These are phyloP conservation scores for Hymenoscyphus linearis DNA, from an alignment of 2,329 filamentous ascomycete genomes.

Conservation along the genomic window DNA sequence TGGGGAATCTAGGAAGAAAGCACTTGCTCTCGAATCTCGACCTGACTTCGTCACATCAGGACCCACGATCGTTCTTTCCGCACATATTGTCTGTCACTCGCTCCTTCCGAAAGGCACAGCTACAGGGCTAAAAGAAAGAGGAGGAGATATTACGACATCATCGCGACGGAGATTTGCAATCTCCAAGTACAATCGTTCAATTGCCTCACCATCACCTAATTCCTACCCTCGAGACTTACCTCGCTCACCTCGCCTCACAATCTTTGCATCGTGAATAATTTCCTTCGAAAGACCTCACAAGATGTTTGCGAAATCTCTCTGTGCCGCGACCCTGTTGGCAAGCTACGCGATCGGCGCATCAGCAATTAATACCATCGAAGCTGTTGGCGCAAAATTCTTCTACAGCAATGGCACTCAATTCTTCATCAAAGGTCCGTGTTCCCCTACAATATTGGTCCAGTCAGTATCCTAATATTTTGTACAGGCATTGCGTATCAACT, in stretches of 20 bases:
- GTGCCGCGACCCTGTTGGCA: constrained; percentile 22
- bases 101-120: not conserved
- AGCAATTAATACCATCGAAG: constrained; percentile 42
- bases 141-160: not conserved
- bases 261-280: not conserved
- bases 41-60: not conserved
- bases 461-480: constrained; percentile 13
- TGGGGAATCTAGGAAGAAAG: not conserved
- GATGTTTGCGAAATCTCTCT: constrained; percentile 25
- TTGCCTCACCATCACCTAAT: not conserved
- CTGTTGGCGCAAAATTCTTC: constrained; percentile 80
- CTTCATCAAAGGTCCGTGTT: constrained; percentile 67
- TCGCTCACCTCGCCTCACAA: not conserved
- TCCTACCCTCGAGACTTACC: not conserved
- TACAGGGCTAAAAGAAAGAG: not conserved
- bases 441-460: not conserved
- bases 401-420: constrained; percentile 74
- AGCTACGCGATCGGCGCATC: constrained; percentile 27
- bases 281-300: not conserved
- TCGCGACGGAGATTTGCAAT: not conserved
- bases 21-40: not conserved
- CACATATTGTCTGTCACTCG: not conserved
- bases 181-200: not conserved
- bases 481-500: constrained; percentile 70
- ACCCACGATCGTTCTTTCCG: constrained; percentile 1